These are phyloP conservation scores for Boletus bicolor DNA, from an alignment of 768 basidiomycete genomes.

Conservation along the genomic window DNA sequence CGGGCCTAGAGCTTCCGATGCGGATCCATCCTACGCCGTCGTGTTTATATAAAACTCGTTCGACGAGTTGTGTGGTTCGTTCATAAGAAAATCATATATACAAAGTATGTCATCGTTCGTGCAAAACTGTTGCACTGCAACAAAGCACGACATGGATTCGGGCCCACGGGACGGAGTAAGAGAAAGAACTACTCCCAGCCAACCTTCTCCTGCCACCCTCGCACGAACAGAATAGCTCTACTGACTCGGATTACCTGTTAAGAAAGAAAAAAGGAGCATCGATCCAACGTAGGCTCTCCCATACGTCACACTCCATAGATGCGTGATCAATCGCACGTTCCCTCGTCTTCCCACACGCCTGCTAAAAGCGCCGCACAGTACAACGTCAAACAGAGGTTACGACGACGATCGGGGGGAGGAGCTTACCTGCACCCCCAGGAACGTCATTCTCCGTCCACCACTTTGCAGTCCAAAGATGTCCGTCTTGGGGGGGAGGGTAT, in stretches of 20 bases:
- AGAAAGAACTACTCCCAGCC: neutral
- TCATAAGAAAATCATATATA: neutral
- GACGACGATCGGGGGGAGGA: neutral
- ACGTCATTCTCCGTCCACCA: constrained; percentile 48
- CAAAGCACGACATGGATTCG: neutral
- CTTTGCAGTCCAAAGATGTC: constrained; percentile 48
- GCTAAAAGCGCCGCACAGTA: constrained; percentile 10
- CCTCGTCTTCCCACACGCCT: constrained; percentile 35
- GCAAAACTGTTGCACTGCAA: neutral
- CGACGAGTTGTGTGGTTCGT: neutral
- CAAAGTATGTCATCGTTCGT: neutral
- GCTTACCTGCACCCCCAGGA: constrained; percentile 28
- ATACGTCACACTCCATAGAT: neutral
- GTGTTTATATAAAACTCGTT: neutral
- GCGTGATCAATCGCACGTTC: constrained; percentile 26
- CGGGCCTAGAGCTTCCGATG: neutral
- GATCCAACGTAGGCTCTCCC: too few relatives aligned
- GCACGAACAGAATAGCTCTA: neutral
- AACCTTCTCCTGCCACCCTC: too few relatives aligned
- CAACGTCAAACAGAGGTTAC: neutral
- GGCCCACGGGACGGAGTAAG: too few relatives aligned
- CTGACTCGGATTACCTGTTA: too few relatives aligned
- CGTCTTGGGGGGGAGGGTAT: constrained; percentile 26
- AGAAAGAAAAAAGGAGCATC: neutral
- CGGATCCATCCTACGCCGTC: neutral